phyloP scores from a whole-genome alignment of 2,329 filamentous ascomycete genomes.

The Penicillium sp. region DNA sequence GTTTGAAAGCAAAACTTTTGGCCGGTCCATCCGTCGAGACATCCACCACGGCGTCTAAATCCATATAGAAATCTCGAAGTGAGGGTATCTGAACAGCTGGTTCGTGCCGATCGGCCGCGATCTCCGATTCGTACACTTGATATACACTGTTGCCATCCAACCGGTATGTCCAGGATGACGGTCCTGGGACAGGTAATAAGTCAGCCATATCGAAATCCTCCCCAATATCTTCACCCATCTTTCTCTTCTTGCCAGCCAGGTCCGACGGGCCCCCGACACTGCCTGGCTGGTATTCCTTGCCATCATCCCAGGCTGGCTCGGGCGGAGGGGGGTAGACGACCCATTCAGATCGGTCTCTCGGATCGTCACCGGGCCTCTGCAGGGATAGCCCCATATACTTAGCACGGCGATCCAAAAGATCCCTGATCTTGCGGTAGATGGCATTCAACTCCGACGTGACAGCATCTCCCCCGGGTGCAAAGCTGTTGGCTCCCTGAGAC shows the following conservation, averaged over 20 bases:
- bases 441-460: slow-evolving; percentile 78
- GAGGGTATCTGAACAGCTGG: slow-evolving; percentile 84
- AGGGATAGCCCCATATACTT: slow-evolving; percentile 85
- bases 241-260: slow-evolving; percentile 61
- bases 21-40: slow-evolving; percentile 94
- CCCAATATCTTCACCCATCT: slow-evolving; percentile 85
- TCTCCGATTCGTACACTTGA: slow-evolving; percentile 77
- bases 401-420: slow-evolving; percentile 79
- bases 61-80: slow-evolving; percentile 92
- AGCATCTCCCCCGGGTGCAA: slow-evolving; percentile 69
- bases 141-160: slow-evolving; percentile 85
- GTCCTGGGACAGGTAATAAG: slow-evolving; percentile 67
- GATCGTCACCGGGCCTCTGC: slow-evolving; percentile 79
- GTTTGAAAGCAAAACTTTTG: slow-evolving; percentile 94
- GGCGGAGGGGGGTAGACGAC: slow-evolving; percentile 87
- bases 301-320: slow-evolving; percentile 80
- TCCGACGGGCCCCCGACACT: slow-evolving; percentile 40
- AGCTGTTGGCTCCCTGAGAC: slow-evolving; percentile 61
- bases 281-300: slow-evolving; percentile 45
- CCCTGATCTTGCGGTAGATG: slow-evolving; percentile 88
- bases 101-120: slow-evolving; percentile 59
- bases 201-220: slow-evolving; percentile 87
- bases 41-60: slow-evolving; percentile 79
- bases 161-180: slow-evolving; percentile 69
- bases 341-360: slow-evolving; percentile 80